A percentile compares a stretch with the other conserved stretches of the same genome.
Evolutionary conservation across 768 basidiomycete species (phyloP).

Genomic region (Calocybe indica): DNA sequence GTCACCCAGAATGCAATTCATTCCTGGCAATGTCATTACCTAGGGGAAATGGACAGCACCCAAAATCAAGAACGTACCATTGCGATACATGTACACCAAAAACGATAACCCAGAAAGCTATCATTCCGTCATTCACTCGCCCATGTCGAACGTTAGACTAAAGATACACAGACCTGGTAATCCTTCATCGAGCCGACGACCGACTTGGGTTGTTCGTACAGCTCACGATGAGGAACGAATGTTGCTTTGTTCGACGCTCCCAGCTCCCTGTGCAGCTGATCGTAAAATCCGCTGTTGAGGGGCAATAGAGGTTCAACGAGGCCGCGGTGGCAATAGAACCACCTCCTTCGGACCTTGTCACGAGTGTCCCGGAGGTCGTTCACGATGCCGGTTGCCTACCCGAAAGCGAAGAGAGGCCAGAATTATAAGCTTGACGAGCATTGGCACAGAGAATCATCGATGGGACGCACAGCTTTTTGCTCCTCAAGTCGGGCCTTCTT

Average conservation of each 20-base stretch:
- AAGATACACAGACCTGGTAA: conserved; percentile 47
- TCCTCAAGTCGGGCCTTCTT: no score
- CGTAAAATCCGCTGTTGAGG: conserved; percentile 28
- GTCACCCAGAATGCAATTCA: conserved; percentile 71
- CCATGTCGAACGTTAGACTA: not conserved
- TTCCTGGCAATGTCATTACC: conserved; percentile 26
- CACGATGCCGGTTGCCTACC: conserved; percentile 33
- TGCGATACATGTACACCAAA: conserved; percentile 61
- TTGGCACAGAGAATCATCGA: no score
- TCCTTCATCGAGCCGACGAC: conserved; percentile 62
- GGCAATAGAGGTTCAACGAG: conserved; percentile 46
- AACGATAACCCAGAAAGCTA: conserved; percentile 61
- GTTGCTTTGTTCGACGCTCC: conserved; percentile 11
- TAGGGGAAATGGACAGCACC: no score
- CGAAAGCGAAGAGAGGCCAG: no score
- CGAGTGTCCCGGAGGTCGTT: conserved; percentile 29
- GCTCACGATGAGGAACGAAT: conserved; percentile 29
- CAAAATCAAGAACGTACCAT: conserved; percentile 32
- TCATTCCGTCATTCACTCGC: not conserved
- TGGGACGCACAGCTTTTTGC: no score
- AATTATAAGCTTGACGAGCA: no score
- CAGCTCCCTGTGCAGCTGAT: conserved; percentile 24
- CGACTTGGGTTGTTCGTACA: conserved; percentile 42
- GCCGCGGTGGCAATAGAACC: conserved; percentile 37
- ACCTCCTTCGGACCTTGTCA: conserved; percentile 37